These are phyloP conservation scores for Samsoniella hepiali DNA, from an alignment of 2,329 filamentous ascomycete genomes.

Conservation along the genomic window DNA sequence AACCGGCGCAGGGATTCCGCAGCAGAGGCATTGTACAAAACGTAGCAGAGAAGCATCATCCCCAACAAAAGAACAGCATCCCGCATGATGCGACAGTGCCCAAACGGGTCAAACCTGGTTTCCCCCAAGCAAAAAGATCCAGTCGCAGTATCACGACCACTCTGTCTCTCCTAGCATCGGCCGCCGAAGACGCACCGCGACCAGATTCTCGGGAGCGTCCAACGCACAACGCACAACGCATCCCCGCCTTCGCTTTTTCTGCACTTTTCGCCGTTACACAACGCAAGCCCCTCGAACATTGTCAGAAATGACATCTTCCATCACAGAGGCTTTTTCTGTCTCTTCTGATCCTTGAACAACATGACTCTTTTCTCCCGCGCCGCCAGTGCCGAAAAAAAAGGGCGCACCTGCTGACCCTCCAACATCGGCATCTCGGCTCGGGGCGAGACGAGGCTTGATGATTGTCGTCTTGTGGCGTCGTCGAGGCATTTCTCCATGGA, in stretches of 20 bases:
- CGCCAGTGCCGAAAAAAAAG: background rate
- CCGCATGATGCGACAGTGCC: background rate
- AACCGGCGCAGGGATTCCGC: background rate
- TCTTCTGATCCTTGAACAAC: background rate
- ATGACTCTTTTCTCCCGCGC: background rate
- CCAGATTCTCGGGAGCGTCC: background rate
- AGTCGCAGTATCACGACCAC: background rate
- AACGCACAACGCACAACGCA: background rate
- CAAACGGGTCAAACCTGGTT: background rate
- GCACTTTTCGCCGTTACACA: background rate
- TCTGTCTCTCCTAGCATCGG: background rate
- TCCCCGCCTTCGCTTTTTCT: background rate
- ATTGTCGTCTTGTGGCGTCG: background rate
- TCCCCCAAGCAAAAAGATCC: background rate
- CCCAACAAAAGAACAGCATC: background rate
- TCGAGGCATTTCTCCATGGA: background rate
- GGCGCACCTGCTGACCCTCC: constrained; percentile 5
- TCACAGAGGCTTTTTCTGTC: too few relatives aligned
- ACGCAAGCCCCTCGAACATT: background rate
- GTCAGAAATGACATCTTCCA: background rate
- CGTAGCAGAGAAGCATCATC: too few relatives aligned
- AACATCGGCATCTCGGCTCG: constrained; percentile 13
- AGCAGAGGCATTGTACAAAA: background rate
- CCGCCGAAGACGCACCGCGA: background rate
- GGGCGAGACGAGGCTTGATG: background rate